Evolutionary conservation across 306 rosid species (phyloP), one percentile per base, ranked within the genome.

Genomic region (Pueraria montana): DNA sequence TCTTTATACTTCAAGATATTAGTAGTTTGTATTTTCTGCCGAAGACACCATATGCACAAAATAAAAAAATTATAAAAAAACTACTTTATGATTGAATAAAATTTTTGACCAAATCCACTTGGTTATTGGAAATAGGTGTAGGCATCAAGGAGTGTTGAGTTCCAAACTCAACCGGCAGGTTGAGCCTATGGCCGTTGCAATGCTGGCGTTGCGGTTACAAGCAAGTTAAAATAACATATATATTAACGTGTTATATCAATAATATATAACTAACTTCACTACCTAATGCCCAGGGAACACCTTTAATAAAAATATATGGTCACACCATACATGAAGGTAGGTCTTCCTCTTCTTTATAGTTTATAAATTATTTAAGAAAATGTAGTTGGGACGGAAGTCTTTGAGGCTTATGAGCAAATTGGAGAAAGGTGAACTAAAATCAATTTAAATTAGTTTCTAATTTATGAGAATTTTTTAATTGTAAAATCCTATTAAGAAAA

Each of bases 201-300:
- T 86, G 90, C 81, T 77, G 93, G 90, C 75, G 9, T 36, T 75
- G 58, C 34, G 61, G 88, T 65, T 72, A 76, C 89, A 85, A 73
- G 18, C 45, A 76, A 76, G 21, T 21, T 82, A 7, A 55, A 75
- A 56, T 36, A 45, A 71, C 13, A 40, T n/a, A 68, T 50, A 52
- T 8, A 55, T 18, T 55, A 58, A 23, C 64, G 32, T 58, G 64
- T 23, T 58, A 4, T 23, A 9, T 11, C 13, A 58, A 8, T 20
- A 56, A 20, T 23, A 21, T 12, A 58, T 63, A 63, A 77, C 72
- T 62, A 62, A 27, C 48, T 77, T 17, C 45, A 62, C 59, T 43
- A 61, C 81, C 72, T 45, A 76, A 77, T 62, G 8, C 34, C n/a
- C 62, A 77, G 45, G 30, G n/a, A 61, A 76, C 43, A 20, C 72